phyloP scores from a whole-genome alignment of 116 monocot species.

The Thalassia testudinum region DNA sequence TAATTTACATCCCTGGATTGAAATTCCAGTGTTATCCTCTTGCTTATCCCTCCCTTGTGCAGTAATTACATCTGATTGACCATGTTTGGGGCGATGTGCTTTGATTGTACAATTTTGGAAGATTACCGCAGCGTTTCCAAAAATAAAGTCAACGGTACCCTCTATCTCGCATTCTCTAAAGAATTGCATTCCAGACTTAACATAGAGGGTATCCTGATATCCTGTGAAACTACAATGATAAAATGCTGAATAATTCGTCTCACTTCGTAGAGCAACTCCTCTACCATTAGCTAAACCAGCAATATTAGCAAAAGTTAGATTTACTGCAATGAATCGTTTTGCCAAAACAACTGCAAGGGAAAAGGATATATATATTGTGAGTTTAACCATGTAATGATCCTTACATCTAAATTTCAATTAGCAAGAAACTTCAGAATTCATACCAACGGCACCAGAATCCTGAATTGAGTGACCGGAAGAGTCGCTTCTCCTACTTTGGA shows the following conservation, averaged over 20 bases:
- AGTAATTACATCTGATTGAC: constrained; percentile 5
- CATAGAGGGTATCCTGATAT: constrained; percentile 21
- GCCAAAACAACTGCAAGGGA: constrained; percentile 1
- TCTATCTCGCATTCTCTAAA: constrained; percentile 20
- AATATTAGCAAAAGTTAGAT: constrained; percentile 11
- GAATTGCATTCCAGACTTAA: constrained; percentile 7
- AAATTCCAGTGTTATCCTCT: constrained; percentile 1
- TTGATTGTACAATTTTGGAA: constrained; percentile 16
- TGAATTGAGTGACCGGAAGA: too few species aligned
- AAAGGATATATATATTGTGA: too few species aligned
- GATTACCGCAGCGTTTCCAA: constrained; percentile 17
- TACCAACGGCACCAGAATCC: too few species aligned
- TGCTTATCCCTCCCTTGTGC: constrained; percentile 13
- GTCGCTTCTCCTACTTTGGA: too few species aligned
- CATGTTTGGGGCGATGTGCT: background rate
- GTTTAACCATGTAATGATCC: too few species aligned
- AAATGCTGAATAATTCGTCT: constrained; percentile 7
- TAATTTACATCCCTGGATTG: constrained; percentile 5
- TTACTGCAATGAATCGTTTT: constrained; percentile 9
- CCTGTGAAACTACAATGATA: constrained; percentile 11
- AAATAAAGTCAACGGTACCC: constrained; percentile 28
- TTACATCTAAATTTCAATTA: too few species aligned
- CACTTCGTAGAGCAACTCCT: constrained; percentile 14
- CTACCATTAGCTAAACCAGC: constrained; percentile 2
- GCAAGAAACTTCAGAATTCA: too few species aligned